These are phyloP conservation scores for Botrytis aclada DNA, from an alignment of 2,329 filamentous ascomycete species.

Conservation along the genomic window DNA sequence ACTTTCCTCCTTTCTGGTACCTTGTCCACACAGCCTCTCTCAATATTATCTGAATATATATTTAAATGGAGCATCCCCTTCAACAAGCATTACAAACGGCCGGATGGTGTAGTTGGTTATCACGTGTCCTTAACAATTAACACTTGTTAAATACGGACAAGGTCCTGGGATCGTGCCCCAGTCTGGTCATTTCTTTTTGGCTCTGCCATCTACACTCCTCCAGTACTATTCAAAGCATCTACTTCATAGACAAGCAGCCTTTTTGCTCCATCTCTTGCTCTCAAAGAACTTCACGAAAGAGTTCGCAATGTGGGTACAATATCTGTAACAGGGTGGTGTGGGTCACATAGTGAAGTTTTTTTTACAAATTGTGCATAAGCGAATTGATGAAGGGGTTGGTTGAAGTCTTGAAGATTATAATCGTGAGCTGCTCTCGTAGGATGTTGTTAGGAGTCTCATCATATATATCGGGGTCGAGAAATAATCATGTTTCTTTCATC, in stretches of 20 bases:
- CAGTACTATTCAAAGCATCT: too few species aligned
- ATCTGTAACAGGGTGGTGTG: not conserved
- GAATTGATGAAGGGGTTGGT: not conserved
- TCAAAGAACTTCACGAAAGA: not conserved
- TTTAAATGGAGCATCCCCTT: rapidly evolving
- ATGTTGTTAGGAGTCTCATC: not conserved
- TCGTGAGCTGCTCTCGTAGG: not conserved
- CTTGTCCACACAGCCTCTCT: not conserved
- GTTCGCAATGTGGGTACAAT: not conserved
- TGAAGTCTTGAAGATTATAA: too few species aligned
- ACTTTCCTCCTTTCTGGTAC: not conserved
- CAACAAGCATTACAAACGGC: not conserved
- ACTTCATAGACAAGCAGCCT: not conserved
- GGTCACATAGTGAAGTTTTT: not conserved
- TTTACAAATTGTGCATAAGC: not conserved
- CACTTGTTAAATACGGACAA: conserved; percentile 2
- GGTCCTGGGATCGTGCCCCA: conserved; percentile 16
- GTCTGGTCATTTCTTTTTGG: not conserved
- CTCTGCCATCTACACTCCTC: not conserved
- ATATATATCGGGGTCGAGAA: not conserved
- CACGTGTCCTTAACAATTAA: conserved; percentile 17
- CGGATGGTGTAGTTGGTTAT: conserved; percentile 19
- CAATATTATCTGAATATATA: rapidly evolving
- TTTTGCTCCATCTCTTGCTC: not conserved
- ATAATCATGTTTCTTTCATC: not conserved